A percentile compares a stretch with the other conserved stretches of the same genome.
Evolutionary conservation across 2,329 filamentous ascomycete genomes (phyloP).

Genomic region (Ophiosphaerella herpotricha): DNA sequence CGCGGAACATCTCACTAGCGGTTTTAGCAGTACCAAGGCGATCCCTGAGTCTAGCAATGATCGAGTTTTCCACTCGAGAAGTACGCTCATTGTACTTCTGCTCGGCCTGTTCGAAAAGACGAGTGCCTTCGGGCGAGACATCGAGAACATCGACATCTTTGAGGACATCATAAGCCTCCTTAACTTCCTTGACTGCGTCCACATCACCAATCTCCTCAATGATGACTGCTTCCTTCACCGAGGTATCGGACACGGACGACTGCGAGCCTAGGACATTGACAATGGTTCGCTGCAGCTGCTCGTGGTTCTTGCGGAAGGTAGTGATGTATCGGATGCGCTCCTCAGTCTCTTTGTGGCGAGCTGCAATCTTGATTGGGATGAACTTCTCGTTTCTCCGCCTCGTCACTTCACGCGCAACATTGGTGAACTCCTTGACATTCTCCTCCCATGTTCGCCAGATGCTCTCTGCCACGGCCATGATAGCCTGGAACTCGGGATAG

Average conservation of each 20-base stretch:
- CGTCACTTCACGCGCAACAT: conserved; percentile 93
- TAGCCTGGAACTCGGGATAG: conserved; percentile 83
- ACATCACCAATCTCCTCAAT: conserved; percentile 96
- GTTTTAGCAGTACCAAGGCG: conserved; percentile 94
- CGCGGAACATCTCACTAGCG: conserved; percentile 99
- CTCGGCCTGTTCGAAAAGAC: conserved; percentile 91
- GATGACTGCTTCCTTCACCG: conserved; percentile 60
- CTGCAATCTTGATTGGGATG: conserved; percentile 94
- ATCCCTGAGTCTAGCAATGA: conserved; percentile 91
- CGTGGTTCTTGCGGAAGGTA: conserved; percentile 95
- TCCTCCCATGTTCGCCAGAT: conserved; percentile 96
- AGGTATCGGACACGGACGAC: conserved; percentile 48
- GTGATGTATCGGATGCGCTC: conserved; percentile 90
- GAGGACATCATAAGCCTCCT: conserved; percentile 89
- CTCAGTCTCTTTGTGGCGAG: conserved; percentile 86
- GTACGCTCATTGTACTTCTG: conserved; percentile 97
- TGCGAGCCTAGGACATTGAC: conserved; percentile 87
- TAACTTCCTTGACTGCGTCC: conserved; percentile 94
- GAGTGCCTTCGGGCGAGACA: conserved; percentile 85
- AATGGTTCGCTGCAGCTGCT: conserved; percentile 95
- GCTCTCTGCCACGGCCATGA: conserved; percentile 81
- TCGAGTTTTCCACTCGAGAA: conserved; percentile 96
- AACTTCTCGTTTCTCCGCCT: conserved; percentile 95
- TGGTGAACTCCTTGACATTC: conserved; percentile 95
- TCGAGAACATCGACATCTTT: conserved; percentile 96